These are phyloP conservation scores for Madurella mycetomatis DNA, from an alignment of 2,329 filamentous ascomycete species.

Conservation along the genomic window DNA sequence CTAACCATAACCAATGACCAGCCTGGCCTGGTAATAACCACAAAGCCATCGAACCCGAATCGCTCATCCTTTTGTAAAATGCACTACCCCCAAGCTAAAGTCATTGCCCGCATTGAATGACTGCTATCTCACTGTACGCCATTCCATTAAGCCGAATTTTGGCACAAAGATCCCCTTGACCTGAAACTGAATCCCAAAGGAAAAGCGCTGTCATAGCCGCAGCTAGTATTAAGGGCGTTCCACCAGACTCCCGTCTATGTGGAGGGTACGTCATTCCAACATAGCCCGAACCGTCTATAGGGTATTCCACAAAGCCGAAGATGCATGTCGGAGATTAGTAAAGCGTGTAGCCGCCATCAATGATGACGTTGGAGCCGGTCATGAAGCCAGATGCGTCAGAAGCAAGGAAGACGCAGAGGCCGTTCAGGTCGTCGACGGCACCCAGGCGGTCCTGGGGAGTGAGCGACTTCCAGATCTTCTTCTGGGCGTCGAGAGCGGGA, in stretches of 20 bases:
- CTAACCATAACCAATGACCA: too few species aligned
- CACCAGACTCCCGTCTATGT: neutral
- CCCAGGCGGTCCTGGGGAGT: slow-evolving; percentile 72
- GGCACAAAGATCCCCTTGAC: neutral
- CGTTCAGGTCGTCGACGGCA: slow-evolving; percentile 71
- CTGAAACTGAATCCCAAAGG: neutral
- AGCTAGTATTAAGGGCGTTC: neutral
- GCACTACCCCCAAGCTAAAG: too few species aligned
- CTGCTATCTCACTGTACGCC: neutral
- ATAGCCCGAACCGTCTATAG: slow-evolving; percentile 17
- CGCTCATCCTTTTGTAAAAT: too few species aligned
- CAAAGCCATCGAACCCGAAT: too few species aligned
- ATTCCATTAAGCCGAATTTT: neutral
- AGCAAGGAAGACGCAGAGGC: slow-evolving; percentile 70
- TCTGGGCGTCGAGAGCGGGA: slow-evolving; percentile 72
- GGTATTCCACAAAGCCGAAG: slow-evolving; percentile 9
- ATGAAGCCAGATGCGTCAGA: slow-evolving; percentile 70
- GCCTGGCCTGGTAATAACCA: too few species aligned
- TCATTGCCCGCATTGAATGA: too few species aligned
- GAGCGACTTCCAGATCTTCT: slow-evolving; percentile 72
- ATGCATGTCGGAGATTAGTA: slow-evolving; percentile 39
- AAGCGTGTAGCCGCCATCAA: slow-evolving; percentile 66
- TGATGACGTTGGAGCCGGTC: slow-evolving; percentile 70
- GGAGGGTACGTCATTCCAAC: neutral
- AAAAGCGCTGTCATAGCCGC: neutral